A percentile compares a stretch with the other conserved stretches of the same genome.
Conservation (phyloP, 345 rosid species). For the Corymbia maculata region DNA sequence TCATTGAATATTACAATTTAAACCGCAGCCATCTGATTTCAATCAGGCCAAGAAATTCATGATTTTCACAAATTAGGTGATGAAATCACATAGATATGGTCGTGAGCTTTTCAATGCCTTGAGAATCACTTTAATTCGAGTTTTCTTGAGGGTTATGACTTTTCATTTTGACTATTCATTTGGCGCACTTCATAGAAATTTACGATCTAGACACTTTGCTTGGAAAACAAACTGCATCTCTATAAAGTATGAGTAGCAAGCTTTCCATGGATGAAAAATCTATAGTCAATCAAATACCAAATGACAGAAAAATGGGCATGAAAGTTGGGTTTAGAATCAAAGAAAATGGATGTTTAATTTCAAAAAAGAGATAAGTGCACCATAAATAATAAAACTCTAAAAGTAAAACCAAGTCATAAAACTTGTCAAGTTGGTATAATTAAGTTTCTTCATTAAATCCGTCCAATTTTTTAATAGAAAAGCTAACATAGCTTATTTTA, state of each 20-base stretch:
- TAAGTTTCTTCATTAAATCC: neutral
- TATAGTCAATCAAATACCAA: neutral
- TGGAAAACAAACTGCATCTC: neutral
- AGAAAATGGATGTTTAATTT: neutral
- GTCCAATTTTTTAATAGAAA: neutral
- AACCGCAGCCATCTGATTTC: no score
- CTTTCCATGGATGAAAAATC: rapidly evolving
- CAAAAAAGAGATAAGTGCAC: neutral
- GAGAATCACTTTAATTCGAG: no score
- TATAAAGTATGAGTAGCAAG: neutral
- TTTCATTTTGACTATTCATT: neutral
- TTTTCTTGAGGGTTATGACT: neutral
- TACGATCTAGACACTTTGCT: neutral
- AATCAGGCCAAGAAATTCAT: no score
- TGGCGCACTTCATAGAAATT: neutral
- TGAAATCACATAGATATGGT: no score
- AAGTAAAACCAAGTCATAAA: neutral
- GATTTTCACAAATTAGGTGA: no score
- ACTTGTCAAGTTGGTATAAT: neutral
- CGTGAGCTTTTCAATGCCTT: no score
- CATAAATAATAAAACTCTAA: neutral
- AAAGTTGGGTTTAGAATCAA: neutral
- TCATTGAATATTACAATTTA: no score
- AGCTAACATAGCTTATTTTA: neutral
- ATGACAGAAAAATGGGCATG: neutral